phyloP scores from a whole-genome alignment of 768 basidiomycete genomes.

The Trametes meyenii region DNA sequence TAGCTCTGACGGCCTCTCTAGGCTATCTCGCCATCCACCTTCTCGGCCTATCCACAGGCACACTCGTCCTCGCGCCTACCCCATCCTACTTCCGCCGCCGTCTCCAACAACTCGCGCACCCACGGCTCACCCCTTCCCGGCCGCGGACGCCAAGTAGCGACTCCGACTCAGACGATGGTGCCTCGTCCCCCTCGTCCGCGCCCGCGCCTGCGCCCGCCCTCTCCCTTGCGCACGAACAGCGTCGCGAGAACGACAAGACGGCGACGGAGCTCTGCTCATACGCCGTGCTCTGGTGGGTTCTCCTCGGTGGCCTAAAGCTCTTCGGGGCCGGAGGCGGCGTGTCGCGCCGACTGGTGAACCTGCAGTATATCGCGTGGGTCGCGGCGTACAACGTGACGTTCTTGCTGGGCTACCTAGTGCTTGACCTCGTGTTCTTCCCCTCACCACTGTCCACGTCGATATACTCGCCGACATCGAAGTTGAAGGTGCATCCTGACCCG shows the following conservation, averaged over 20 bases:
- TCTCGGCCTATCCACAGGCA: constrained; percentile 81
- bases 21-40: constrained; percentile 93
- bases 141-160: constrained; percentile 22
- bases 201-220: not conserved
- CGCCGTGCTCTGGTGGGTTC: constrained; percentile 75
- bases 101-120: constrained; percentile 38
- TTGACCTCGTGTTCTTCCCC: constrained; percentile 75
- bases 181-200: not conserved
- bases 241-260: constrained; percentile 71
- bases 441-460: constrained; percentile 37
- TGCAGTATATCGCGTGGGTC: constrained; percentile 89
- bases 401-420: constrained; percentile 74
- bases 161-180: constrained; percentile 25
- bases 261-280: constrained; percentile 79
- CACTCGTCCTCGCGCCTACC: constrained; percentile 75
- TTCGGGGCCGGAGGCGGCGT: constrained; percentile 45
- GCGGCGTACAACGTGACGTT: constrained; percentile 88
- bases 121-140: not conserved
- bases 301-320: constrained; percentile 45
- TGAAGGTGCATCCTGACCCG: constrained; percentile 37
- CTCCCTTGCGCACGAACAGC: constrained; percentile 25
- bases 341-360: constrained; percentile 71
- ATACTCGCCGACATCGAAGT: constrained; percentile 40
- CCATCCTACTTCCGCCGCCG: constrained; percentile 71
- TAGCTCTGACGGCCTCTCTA: constrained; percentile 25